These are phyloP conservation scores for Neurospora pannonica DNA, from an alignment of 495 filamentous ascomycete genomes.

Conservation along the genomic window DNA sequence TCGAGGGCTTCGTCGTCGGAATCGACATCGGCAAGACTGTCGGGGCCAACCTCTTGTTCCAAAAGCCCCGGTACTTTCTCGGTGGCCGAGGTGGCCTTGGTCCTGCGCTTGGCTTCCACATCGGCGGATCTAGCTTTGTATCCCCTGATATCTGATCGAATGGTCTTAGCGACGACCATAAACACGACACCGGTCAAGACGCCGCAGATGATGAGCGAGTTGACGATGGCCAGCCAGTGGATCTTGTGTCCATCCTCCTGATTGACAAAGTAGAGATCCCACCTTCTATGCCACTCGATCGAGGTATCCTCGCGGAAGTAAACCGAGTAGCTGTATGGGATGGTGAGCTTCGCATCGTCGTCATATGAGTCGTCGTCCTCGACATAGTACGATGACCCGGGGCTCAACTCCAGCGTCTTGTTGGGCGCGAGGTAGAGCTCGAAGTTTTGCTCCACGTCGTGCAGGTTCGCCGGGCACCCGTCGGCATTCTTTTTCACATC, in stretches of 20 bases:
- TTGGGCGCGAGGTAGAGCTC: slow-evolving; percentile 60
- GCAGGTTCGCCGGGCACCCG: slow-evolving; percentile 60
- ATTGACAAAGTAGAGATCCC: slow-evolving; percentile 91
- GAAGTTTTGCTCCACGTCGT: slow-evolving; percentile 51
- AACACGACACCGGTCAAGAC: slow-evolving; percentile 75
- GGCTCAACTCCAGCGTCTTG: slow-evolving; percentile 41
- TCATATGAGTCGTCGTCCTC: slow-evolving; percentile 44
- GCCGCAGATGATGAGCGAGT: slow-evolving; percentile 79
- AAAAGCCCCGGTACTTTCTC: slow-evolving; percentile 40
- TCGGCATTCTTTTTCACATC: slow-evolving; percentile 44
- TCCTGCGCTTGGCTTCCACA: slow-evolving; percentile 16
- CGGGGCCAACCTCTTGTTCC: slow-evolving; percentile 52
- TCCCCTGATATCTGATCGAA: slow-evolving; percentile 70
- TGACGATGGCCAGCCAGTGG: slow-evolving; percentile 89
- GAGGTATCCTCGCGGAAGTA: slow-evolving; percentile 80
- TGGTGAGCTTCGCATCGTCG: slow-evolving; percentile 60
- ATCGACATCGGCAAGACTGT: slow-evolving; percentile 47
- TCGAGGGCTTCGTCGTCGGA: slow-evolving; percentile 74
- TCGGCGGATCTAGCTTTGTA: slow-evolving; percentile 38
- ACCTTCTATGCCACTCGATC: slow-evolving; percentile 78
- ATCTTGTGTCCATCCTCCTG: slow-evolving; percentile 77
- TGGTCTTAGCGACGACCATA: slow-evolving; percentile 76
- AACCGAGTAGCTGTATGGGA: slow-evolving; percentile 88
- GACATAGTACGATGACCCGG: slow-evolving; percentile 47
- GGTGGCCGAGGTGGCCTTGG: slow-evolving; percentile 36